phyloP scores from a whole-genome alignment of 176 grass and related monocot species.

The Bothriochloa decipiens region DNA sequence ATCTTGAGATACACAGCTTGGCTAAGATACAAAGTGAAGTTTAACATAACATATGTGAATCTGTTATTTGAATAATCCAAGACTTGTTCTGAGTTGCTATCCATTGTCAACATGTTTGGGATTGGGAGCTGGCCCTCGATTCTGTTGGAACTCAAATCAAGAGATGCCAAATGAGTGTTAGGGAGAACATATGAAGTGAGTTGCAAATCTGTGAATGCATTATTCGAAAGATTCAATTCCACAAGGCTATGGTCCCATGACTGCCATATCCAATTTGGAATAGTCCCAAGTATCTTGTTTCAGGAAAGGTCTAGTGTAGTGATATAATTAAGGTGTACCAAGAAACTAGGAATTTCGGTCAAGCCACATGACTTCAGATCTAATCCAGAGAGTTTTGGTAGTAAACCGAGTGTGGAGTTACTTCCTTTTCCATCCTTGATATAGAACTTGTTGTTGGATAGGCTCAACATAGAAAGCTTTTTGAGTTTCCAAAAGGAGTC shows the following conservation, averaged over 20 bases:
- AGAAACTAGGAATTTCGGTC: slow-evolving; percentile 4
- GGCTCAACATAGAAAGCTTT: background rate
- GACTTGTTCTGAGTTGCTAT: background rate
- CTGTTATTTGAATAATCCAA: slow-evolving; percentile 24
- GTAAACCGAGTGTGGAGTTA: background rate
- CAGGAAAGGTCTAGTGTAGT: slow-evolving; percentile 7
- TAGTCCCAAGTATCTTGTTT: slow-evolving; percentile 21
- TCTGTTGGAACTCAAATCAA: slow-evolving; percentile 6
- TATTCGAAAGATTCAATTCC: background rate
- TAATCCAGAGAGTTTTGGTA: background rate
- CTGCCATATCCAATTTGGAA: slow-evolving; percentile 33
- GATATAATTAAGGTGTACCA: background rate
- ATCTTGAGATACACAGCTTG: slow-evolving; percentile 1
- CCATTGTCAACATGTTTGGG: background rate
- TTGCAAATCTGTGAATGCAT: background rate
- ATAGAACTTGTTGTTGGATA: slow-evolving; percentile 21
- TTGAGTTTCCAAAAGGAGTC: background rate
- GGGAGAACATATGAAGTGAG: slow-evolving; percentile 2
- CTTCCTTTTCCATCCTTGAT: background rate
- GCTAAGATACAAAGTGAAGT: slow-evolving; percentile 11
- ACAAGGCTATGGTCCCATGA: background rate
- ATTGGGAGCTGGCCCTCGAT: background rate
- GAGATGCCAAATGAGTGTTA: background rate
- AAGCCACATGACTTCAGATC: background rate
- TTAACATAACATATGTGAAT: background rate